Conservation (phyloP, 768 basidiomycete species). For the Tephrocybe sp. region DNA sequence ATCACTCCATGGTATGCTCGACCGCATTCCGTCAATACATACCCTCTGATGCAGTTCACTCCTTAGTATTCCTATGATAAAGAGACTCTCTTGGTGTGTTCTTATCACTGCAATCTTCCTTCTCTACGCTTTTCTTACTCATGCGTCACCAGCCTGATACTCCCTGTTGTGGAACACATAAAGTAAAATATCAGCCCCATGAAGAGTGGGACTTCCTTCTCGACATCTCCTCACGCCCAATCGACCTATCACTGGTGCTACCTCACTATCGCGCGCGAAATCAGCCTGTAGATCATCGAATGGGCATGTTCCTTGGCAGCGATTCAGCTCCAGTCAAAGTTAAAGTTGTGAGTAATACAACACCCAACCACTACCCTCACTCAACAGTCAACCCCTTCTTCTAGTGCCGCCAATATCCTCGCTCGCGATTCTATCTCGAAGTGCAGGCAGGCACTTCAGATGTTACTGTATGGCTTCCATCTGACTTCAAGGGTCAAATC, state of each 20-base stretch:
- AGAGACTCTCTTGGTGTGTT: conserved; percentile 16
- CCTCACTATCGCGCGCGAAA: conserved; percentile 77
- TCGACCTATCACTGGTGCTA: conserved; percentile 67
- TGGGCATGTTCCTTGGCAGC: conserved; percentile 64
- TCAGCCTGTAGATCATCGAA: conserved; percentile 69
- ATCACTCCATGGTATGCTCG: conserved; percentile 35
- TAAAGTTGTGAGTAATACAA: conserved; percentile 59
- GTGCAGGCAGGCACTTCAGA: conserved; percentile 64
- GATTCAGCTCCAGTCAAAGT: conserved; percentile 56
- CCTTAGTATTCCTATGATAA: conserved; percentile 17
- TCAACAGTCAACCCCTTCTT: conserved; percentile 9
- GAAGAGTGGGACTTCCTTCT: conserved; percentile 67
- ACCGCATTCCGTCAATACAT: not conserved
- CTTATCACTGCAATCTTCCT: not conserved
- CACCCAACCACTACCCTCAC: conserved; percentile 6
- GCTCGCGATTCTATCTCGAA: conserved; percentile 60
- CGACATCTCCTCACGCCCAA: conserved; percentile 46
- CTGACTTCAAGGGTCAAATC: conserved; percentile 73
- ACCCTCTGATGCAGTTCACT: conserved; percentile 8
- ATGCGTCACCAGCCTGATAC: conserved; percentile 14
- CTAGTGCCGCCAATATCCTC: conserved; percentile 58
- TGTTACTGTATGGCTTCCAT: conserved; percentile 75
- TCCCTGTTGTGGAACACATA: conserved; percentile 50
- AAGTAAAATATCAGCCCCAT: conserved; percentile 60
- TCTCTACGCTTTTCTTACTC: not conserved